Evolutionary conservation across 2,329 filamentous ascomycete genomes (phyloP), one percentile per base, ranked within the genome.

Genomic region (Xylaria sp.): DNA sequence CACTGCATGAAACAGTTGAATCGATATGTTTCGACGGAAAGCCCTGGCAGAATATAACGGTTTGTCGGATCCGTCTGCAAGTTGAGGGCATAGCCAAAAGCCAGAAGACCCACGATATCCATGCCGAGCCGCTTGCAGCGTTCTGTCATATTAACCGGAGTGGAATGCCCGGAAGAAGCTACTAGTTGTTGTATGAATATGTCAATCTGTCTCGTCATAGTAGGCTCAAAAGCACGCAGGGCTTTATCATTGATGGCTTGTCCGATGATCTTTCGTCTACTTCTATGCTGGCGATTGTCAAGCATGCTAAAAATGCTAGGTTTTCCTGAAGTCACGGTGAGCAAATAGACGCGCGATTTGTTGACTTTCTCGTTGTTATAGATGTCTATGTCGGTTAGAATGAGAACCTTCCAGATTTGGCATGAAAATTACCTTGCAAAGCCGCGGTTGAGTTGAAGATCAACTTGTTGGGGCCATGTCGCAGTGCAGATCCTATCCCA

Each of bases 151-250:
- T 74, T 67, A 3, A 72, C 47, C 12, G 55, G 11, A 3, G 1
- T 21, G 3, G 54, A 48, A 4, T 24, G 14, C 1, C 14, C 11
- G 2, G 45, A 17, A 19, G 45, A 24, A 4, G 6, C 2, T 0
- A 17, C 12, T 7, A 70, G 51, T 8, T 61, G 50, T 3, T 63
- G 3, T 2, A 62, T 58, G 45, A 71, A 74, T 11, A 69, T 62
- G 17, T 72, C 65, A 8, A 75, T 62, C 11, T 74, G 61, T 30
- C 67, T 17, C 4, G 61, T 4, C 66, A 75, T 73, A 2, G 47
- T 69, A 0, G 75, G 74, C 64, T 75, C 73, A 50, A 75, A 75
- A 1, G 36, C 47, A 5, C 69, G 62, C 36, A 75, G 68, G 0
- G 71, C 53, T 19, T 66, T 51, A 8, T 72, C 70, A 0, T 54